A percentile compares a stretch with the other conserved stretches of the same genome.
Conservation (phyloP, 1,284 basidiomycete genomes). For the Naganishia cerealis region DNA sequence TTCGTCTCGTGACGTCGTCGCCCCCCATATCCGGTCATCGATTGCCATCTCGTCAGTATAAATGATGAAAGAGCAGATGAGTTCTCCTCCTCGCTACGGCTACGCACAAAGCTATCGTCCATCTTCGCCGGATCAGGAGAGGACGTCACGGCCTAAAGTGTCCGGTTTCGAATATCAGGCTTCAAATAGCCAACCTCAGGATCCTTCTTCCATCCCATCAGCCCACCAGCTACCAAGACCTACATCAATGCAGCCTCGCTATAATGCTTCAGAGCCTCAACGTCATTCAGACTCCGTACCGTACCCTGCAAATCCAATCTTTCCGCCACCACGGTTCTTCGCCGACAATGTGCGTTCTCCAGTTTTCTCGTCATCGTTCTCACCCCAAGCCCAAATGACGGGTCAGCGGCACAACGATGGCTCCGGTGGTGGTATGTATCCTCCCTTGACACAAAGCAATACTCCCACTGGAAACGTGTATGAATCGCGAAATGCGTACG, state of each 20-base stretch:
- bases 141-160: background rate
- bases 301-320: background rate
- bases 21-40: background rate
- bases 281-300: background rate
- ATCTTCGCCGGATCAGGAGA: constrained; percentile 10
- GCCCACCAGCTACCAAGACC: constrained; percentile 9
- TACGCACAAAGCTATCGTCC: background rate
- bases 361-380: background rate
- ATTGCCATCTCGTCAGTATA: background rate
- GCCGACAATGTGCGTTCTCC: constrained; percentile 3
- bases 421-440: constrained; percentile 5
- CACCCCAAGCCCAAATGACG: background rate
- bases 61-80: constrained; percentile 12
- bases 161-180: background rate
- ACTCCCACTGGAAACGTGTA: background rate
- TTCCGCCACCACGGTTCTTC: background rate
- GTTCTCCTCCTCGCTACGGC: constrained; percentile 6
- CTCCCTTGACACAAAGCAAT: background rate
- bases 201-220: background rate
- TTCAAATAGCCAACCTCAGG: background rate
- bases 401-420: background rate
- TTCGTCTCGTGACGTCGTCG: background rate
- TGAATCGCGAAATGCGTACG: constrained; percentile 5
- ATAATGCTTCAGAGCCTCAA: constrained; percentile 4
- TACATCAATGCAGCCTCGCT: constrained; percentile 11